Evolutionary conservation across 441 rosid species (phyloP), one percentile per base, ranked within the genome.

Genomic region (Omphalea diandra): DNA sequence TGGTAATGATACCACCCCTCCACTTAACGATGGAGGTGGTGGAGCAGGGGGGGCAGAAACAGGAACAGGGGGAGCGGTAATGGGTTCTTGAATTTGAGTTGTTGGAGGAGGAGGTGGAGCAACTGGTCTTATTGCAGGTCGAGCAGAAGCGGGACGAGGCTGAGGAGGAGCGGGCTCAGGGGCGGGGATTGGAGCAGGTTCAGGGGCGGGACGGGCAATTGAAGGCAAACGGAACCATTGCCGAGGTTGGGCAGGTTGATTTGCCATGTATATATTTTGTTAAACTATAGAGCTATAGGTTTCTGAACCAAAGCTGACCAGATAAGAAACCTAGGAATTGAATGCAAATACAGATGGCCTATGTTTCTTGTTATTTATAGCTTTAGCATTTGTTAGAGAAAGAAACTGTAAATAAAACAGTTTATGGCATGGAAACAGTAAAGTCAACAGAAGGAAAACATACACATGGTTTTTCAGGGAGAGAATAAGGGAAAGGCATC

Each of bases 201-300:
- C 59, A 24, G 70, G 53, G 3, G 31, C 31, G 8, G 86, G 76
- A 33, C 89, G 88, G 18, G 76, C 75, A 11, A 84, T 46, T 46
- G 89, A 83, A 29, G 79, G 58, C 60, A 82, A 75, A 68, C 91
- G 91, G 41, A 79, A 77, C 90, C 90, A 85, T n/a, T 82, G 85
- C 53, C 90, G 88, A 64, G 85, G 0, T 22, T 26, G 12, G 8
- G 78, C 75, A 31, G 66, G 84, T 73, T 76, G 87, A 79, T 67
- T 73, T 50, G 94, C 79, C 87, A 84, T 80, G 53, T 49, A 47
- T 46, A 20, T 31, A 4, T 18, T 32, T 3, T 29, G 20, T 43
- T 29, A 0, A 36, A 10, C 12, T 4, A 15, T 14, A 44, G 40
- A 18, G 55, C 11, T 20, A n/a, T n/a, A n/a, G n/a, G n/a, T n/a